Conservation (phyloP, 2,329 filamentous ascomycete species). For the Stagonosporopsis tanaceti region DNA sequence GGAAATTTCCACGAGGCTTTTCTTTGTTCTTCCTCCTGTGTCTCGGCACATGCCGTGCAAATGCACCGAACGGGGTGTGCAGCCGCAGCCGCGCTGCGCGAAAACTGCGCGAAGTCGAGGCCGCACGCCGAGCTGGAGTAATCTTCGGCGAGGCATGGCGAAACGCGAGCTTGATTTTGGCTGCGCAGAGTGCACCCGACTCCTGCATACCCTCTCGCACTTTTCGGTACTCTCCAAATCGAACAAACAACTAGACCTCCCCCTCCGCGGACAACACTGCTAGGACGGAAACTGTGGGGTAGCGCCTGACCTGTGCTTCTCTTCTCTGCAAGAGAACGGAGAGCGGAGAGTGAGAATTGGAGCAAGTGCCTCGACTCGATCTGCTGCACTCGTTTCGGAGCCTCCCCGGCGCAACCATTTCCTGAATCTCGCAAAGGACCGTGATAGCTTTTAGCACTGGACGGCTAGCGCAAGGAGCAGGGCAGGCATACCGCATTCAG, state of each 20-base stretch:
- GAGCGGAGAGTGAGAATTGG: neutral
- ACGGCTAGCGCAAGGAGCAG: neutral
- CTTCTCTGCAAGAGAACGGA: neutral
- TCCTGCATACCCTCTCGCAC: neutral
- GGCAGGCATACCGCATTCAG: neutral
- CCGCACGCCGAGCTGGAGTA: slow-evolving; percentile 1
- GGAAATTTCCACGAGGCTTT: neutral
- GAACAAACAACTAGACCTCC: neutral
- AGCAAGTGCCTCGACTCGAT: neutral
- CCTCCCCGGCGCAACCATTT: neutral
- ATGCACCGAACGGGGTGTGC: slow-evolving; percentile 1
- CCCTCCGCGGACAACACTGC: neutral
- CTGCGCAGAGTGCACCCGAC: neutral
- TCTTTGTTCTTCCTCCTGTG: neutral
- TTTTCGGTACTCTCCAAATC: neutral
- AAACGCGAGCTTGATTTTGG: neutral
- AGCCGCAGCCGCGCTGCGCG: slow-evolving; percentile 3
- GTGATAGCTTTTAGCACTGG: neutral
- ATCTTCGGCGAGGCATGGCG: slow-evolving; percentile 4
- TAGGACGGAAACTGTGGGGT: neutral
- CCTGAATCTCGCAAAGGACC: neutral
- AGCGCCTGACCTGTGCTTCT: neutral
- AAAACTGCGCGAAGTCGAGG: neutral
- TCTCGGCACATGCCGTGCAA: neutral
- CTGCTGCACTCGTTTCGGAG: neutral